Percentiles rank a stretch among this genome's conserved stretches.
These are phyloP conservation scores for Phoma sp. DNA, from an alignment of 2,329 filamentous ascomycete species.

Conservation along the genomic window DNA sequence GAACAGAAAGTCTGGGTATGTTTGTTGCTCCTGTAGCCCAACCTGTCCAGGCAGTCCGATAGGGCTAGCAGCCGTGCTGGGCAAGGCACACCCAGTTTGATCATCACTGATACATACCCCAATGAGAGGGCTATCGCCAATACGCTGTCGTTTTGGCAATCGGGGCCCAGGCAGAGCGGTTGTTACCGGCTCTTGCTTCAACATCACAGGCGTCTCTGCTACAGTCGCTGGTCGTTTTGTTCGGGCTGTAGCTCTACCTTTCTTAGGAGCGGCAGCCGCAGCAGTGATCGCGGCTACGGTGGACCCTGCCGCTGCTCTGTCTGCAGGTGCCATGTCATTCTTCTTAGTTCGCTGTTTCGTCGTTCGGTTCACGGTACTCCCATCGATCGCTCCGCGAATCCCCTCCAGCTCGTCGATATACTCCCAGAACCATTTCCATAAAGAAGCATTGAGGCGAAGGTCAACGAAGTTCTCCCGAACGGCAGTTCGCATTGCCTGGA, in stretches of 20 bases:
- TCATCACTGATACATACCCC: background rate
- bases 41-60: background rate
- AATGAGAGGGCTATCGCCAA: background rate
- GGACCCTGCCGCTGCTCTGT: background rate
- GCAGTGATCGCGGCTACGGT: constrained; percentile 14
- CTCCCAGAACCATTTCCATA: constrained; percentile 45
- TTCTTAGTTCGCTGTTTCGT: background rate
- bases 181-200: background rate
- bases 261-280: constrained; percentile 12
- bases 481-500: constrained; percentile 31
- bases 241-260: constrained; percentile 8
- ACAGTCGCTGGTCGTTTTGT: constrained; percentile 2
- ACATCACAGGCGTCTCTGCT: background rate
- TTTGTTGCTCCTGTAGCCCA: no score
- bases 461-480: constrained; percentile 41
- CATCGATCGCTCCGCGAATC: constrained; percentile 34
- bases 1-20: background rate
- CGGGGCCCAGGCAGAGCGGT: background rate
- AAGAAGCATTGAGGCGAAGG: constrained; percentile 31
- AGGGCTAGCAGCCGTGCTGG: no score
- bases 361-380: constrained; percentile 23
- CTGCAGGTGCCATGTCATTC: background rate
- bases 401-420: constrained; percentile 39
- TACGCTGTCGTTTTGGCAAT: constrained; percentile 28
- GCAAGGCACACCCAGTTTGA: background rate